Evolutionary conservation across 805 yeast genomes (phyloP), one percentile per base, ranked within the genome.

Genomic region (Saturnispora silvae): DNA sequence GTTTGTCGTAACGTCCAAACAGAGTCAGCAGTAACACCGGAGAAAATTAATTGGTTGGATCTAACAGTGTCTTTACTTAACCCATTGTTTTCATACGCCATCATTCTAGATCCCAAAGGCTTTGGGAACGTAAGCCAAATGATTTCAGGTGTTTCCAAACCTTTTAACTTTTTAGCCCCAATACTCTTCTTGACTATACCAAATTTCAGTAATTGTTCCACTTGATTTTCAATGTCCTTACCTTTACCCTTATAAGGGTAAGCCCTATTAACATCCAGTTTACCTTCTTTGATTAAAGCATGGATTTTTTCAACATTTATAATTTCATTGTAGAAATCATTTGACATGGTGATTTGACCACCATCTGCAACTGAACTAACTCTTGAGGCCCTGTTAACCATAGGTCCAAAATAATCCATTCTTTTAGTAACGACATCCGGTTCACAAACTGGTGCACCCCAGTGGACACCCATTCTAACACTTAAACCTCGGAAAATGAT

Each of bases 341-440:
- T 68, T 50, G 94, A 81, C 40, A 87, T 69, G 0, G 95, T 77
- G 20, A 89, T 83, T 57, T 89, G 96, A n/a, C 99, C 99, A 42
- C 99, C 99, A 57, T 85, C 95, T 0, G 98, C 99, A 35, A 84
- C 81, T 6, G 95, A 82, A 53, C 87, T 79, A 19, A 92, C 89
- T 50, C 99, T 70, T 1, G 97, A 79, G 1, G 99, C 84, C 35
- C 95, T 70, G 52, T 92, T 92, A 23, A 92, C 99, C 86, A 92
- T 87, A 0, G 99, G 98, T 0, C 99, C 99, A 50, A 92, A 81
- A 59, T 92, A 92, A 61, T 92, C 99, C 98, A 92, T 92, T 64
- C 99, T 76, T 47, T 86, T 75, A 0, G 98, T 92, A 37, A 87
- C 87, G 42, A 89, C 80, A 63, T 92, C 99, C 6, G 81, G 72